Evolutionary conservation across 768 basidiomycete species (phyloP), one percentile per base, ranked within the genome.

Genomic region (Gautieria morchelliformis): DNA sequence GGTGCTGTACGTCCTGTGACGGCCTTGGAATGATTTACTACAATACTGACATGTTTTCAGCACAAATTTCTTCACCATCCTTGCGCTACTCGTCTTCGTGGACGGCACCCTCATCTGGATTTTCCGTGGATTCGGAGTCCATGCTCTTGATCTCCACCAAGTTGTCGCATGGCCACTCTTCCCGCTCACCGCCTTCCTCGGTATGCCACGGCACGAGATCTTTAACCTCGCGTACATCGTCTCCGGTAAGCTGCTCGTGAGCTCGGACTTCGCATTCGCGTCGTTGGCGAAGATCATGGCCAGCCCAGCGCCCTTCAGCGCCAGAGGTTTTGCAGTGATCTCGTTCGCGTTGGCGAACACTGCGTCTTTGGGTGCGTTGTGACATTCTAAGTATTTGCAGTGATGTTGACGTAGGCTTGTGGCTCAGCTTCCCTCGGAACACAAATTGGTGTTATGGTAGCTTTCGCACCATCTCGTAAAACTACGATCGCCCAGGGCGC

Each of bases 391-490:
- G 27, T n/a, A n/a, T 27, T 27, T 27, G 5, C 5, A 27, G 27
- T 5, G 27, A 27, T 27, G 27, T 27, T 27, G 27, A 27, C 27
- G 5, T 27, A 27, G 5, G 27, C 3, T 27, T 2, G 27, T 27
- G 27, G 27, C n/a, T 20, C n/a, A 49, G 48, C 27, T 15, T 49
- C 48, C n/a, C 48, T 57, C 12, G 56, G 56, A n/a, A 20, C n/a
- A 3, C 56, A 57, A 41, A 32, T 57, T 5, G 56, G 56, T 39
- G 56, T 57, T 24, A 57, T 57, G 56, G 35, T 20, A 17, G 56
- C 46, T 57, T 48, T 37, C 35, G 56, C 56, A 17, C 30, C 46
- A 4, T 22, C 30, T 9, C 37, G 37, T 10, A 57, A 57, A 19
- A 37, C 45, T 39, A 45, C 20, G 5, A 50, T 57, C 17, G 27